phyloP scores from a whole-genome alignment of 2,329 filamentous ascomycete species.

The Monilinia fructigena region DNA sequence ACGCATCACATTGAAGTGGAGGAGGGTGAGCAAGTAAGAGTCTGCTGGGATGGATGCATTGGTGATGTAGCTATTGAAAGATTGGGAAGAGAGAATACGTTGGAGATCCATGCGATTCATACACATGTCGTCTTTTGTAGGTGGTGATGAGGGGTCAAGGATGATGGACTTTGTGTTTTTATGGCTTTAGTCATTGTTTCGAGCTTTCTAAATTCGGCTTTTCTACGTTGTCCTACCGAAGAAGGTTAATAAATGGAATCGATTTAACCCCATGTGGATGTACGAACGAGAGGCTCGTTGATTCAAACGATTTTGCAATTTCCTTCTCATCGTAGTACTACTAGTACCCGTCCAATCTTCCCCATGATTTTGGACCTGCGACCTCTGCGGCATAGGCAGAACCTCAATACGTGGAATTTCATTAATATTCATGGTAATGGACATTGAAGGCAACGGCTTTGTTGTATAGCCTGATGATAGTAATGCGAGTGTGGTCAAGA shows the following conservation, averaged over 20 bases:
- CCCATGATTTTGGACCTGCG: slow-evolving; percentile 22
- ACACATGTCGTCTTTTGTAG: slow-evolving; percentile 8
- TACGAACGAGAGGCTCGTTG: slow-evolving; percentile 37
- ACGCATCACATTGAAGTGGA: slow-evolving; percentile 44
- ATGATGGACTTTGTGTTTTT: background rate
- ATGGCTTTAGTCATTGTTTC: background rate
- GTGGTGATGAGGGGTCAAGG: background rate
- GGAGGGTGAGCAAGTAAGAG: slow-evolving; percentile 39
- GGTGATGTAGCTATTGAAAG: slow-evolving; percentile 22
- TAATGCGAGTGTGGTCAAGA: background rate
- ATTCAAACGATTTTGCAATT: slow-evolving; percentile 36
- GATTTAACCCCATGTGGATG: too few species aligned
- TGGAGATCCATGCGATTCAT: slow-evolving; percentile 14
- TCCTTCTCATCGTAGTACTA: slow-evolving; percentile 34
- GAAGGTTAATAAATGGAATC: background rate
- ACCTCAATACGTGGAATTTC: too few species aligned
- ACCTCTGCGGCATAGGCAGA: slow-evolving; percentile 25
- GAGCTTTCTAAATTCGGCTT: background rate
- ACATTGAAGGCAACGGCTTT: too few species aligned
- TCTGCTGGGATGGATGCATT: slow-evolving; percentile 27
- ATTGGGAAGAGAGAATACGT: background rate
- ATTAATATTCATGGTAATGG: too few species aligned
- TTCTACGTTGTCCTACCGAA: slow-evolving; percentile 12
- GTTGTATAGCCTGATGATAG: too few species aligned
- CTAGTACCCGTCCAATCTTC: slow-evolving; percentile 43